These are phyloP conservation scores for Scytalidium lignicola DNA, from an alignment of 2,329 filamentous ascomycete species.

Conservation along the genomic window DNA sequence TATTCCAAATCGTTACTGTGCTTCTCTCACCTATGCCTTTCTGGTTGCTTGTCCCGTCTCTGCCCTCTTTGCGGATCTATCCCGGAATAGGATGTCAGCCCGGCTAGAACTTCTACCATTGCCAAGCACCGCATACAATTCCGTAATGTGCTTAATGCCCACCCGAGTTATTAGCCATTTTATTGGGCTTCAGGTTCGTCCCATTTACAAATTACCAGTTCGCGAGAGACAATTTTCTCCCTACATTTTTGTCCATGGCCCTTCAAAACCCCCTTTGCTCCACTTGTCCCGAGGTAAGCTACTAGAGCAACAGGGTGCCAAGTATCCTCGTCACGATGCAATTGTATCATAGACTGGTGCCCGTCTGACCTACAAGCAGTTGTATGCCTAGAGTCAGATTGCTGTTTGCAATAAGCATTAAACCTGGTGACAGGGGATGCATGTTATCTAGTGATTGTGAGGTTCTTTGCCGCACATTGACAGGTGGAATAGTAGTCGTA, in stretches of 20 bases:
- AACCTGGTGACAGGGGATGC: slow-evolving; percentile 14
- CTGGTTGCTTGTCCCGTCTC: too few relatives aligned
- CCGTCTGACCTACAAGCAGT: slow-evolving; percentile 65
- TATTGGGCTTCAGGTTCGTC: too few relatives aligned
- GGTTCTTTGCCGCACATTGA: slow-evolving; percentile 23
- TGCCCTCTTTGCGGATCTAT: too few relatives aligned
- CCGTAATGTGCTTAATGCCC: too few relatives aligned
- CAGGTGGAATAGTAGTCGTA: slow-evolving; percentile 67
- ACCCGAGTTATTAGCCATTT: too few relatives aligned
- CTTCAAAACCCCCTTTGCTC: slow-evolving; percentile 62
- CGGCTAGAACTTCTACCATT: too few relatives aligned
- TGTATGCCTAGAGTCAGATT: slow-evolving; percentile 56
- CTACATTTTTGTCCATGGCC: slow-evolving; percentile 55
- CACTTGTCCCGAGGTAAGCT: slow-evolving; percentile 69
- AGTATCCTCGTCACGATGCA: slow-evolving; percentile 27
- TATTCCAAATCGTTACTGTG: too few relatives aligned
- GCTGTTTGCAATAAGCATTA: slow-evolving; percentile 36
- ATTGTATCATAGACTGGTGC: slow-evolving; percentile 72
- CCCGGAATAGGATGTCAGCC: too few relatives aligned
- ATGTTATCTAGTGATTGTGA: slow-evolving; percentile 18
- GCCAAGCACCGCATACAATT: too few relatives aligned
- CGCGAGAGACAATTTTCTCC: too few relatives aligned
- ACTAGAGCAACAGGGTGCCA: slow-evolving; percentile 63
- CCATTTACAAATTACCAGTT: too few relatives aligned
- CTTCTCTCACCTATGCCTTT: too few relatives aligned